Evolutionary conservation across 2,329 filamentous ascomycete genomes (phyloP).

Genomic region (Geosmithia flava): DNA sequence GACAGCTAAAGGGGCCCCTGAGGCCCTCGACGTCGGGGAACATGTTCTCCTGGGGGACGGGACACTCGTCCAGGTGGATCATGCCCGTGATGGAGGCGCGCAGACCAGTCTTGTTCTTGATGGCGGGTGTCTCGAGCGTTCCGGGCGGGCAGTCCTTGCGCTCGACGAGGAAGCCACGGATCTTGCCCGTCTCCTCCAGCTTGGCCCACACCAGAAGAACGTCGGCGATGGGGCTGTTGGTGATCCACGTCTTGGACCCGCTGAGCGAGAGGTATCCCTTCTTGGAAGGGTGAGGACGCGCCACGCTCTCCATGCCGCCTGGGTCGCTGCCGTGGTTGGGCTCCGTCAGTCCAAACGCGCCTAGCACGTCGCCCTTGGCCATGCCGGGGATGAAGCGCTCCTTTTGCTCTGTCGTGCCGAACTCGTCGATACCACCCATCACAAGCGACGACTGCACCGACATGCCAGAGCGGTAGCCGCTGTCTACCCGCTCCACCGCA

Average conservation of each 20-base stretch:
- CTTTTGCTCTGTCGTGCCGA: slow-evolving; percentile 78
- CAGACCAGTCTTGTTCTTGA: slow-evolving; percentile 93
- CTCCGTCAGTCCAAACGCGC: slow-evolving; percentile 83
- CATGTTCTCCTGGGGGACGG: slow-evolving; percentile 85
- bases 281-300: slow-evolving; percentile 74
- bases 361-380: slow-evolving; percentile 71
- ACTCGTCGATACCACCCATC: slow-evolving; percentile 86
- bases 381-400: slow-evolving; percentile 69
- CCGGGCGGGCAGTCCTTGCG: slow-evolving; percentile 73
- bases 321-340: slow-evolving; percentile 90
- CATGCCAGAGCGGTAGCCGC: slow-evolving; percentile 85
- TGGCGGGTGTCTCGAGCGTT: slow-evolving; percentile 78
- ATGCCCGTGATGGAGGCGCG: slow-evolving; percentile 92
- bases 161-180: slow-evolving; percentile 85
- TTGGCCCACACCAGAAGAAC: slow-evolving; percentile 88
- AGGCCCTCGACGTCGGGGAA: slow-evolving; percentile 83
- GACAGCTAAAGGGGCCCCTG: slow-evolving; percentile 78
- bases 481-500: slow-evolving; percentile 83
- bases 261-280: slow-evolving; percentile 70
- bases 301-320: slow-evolving; percentile 78
- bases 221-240: slow-evolving; percentile 82
- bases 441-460: slow-evolving; percentile 87
- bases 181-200: slow-evolving; percentile 81
- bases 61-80: slow-evolving; percentile 89
- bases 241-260: slow-evolving; percentile 90